Evolutionary conservation across 768 basidiomycete species (phyloP).

Genomic region (Daedaleopsis sinensis): DNA sequence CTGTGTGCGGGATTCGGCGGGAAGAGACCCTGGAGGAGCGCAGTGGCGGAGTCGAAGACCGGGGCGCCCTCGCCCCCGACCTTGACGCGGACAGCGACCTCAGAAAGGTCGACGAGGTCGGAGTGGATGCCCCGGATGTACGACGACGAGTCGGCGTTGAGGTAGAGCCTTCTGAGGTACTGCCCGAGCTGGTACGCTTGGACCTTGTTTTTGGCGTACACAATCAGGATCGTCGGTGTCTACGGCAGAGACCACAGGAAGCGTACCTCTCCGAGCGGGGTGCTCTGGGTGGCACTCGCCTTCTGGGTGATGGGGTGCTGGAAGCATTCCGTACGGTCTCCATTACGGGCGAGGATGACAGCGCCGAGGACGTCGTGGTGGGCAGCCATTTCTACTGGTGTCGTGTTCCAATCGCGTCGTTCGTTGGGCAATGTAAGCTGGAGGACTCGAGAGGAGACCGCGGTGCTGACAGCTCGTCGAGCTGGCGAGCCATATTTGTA

Average conservation of each 20-base stretch:
- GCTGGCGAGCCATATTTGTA: background rate
- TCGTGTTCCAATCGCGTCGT: background rate
- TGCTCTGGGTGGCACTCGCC: constrained; percentile 64
- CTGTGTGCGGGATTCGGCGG: constrained; percentile 77
- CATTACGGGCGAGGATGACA: constrained; percentile 78
- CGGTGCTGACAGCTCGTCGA: constrained; percentile 18
- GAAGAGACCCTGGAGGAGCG: constrained; percentile 84
- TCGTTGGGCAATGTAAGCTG: background rate
- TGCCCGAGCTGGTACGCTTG: constrained; percentile 70
- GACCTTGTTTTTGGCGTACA: constrained; percentile 40
- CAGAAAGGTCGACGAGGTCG: constrained; percentile 72
- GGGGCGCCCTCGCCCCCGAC: constrained; percentile 84
- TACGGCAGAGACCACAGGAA: background rate
- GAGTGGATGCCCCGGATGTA: constrained; percentile 67
- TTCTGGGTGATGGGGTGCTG: constrained; percentile 75
- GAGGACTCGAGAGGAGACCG: constrained; percentile 17
- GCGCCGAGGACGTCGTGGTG: constrained; percentile 69
- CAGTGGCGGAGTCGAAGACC: constrained; percentile 85
- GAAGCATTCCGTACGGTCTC: constrained; percentile 68
- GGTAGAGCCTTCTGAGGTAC: constrained; percentile 65
- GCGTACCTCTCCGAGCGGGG: constrained; percentile 73
- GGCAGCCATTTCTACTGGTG: constrained; percentile 30
- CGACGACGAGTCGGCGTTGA: constrained; percentile 65
- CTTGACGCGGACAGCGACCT: constrained; percentile 79
- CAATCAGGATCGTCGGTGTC: no score